phyloP scores from a whole-genome alignment of 208 protist species.

The Leishmania tropica region DNA sequence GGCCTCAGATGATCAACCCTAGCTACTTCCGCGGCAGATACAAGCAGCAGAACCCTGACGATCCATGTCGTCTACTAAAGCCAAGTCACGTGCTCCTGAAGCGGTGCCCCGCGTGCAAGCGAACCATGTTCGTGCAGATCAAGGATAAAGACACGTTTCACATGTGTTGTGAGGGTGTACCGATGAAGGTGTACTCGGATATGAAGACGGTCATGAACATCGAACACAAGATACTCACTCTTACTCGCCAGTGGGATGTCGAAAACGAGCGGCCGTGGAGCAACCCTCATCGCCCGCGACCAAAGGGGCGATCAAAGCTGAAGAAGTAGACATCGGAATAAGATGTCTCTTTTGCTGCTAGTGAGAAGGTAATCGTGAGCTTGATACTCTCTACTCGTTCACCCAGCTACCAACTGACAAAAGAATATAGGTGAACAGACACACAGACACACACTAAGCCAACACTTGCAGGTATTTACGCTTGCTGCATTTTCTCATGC shows the following conservation, averaged over 20 bases:
- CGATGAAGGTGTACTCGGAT: constrained; percentile 76
- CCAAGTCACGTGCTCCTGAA: constrained; percentile 81
- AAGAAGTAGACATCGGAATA: constrained; percentile 57
- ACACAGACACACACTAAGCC: too few relatives aligned
- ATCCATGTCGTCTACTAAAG: constrained; percentile 76
- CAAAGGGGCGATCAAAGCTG: constrained; percentile 87
- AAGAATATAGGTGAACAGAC: too few relatives aligned
- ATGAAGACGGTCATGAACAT: constrained; percentile 85
- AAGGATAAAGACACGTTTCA: constrained; percentile 69
- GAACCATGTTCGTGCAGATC: constrained; percentile 71
- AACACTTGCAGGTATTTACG: background rate
- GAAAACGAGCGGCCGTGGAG: constrained; percentile 80
- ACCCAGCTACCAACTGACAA: background rate
- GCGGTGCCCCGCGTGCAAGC: constrained; percentile 73
- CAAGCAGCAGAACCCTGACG: constrained; percentile 71
- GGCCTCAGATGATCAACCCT: constrained; percentile 84
- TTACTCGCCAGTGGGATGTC: constrained; percentile 80
- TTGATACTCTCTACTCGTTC: background rate
- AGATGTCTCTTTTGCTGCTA: constrained; percentile 9
- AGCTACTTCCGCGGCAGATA: constrained; percentile 56
- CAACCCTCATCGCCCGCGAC: constrained; percentile 79
- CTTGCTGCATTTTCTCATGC: background rate
- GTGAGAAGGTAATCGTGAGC: background rate
- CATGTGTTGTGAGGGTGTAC: constrained; percentile 83
- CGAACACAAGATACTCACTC: constrained; percentile 60